Conservation (phyloP, 1,284 basidiomycete genomes). For the Irpex sp. region DNA sequence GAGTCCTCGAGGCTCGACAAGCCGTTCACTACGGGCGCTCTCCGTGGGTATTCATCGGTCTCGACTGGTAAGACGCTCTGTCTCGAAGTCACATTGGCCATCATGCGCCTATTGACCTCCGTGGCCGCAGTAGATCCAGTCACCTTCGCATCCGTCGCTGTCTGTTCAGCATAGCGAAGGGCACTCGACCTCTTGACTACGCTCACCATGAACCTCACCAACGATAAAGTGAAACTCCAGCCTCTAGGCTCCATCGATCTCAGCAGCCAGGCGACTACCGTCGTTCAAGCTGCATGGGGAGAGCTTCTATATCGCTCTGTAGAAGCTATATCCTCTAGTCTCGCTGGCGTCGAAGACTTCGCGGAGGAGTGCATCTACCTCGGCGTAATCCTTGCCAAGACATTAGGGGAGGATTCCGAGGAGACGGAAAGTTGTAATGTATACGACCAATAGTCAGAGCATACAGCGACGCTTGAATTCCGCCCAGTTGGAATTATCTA, state of each 20-base stretch:
- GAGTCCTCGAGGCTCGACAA: background rate
- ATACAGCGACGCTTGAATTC: background rate
- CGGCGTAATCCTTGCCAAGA: background rate
- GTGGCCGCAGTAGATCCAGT: background rate
- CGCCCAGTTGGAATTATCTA: conserved; percentile 42
- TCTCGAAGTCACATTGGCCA: background rate
- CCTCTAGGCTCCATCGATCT: background rate
- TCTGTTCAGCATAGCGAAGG: background rate
- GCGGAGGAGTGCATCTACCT: conserved; percentile 3
- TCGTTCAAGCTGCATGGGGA: background rate
- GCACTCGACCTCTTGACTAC: background rate
- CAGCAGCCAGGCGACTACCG: background rate
- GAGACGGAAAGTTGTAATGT: too few relatives aligned
- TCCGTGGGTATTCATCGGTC: background rate
- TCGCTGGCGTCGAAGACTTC: conserved; percentile 6
- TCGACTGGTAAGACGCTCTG: background rate
- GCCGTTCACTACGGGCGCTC: background rate
- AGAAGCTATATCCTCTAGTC: background rate
- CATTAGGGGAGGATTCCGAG: background rate
- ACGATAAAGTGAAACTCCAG: background rate
- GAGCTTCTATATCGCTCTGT: conserved; percentile 4
- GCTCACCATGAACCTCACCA: background rate
- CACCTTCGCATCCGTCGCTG: background rate
- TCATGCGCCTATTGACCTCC: background rate
- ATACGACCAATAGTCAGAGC: too few relatives aligned